Base-by-base conservation (phyloP, 2,329 filamentous ascomycete genomes). In the Alternaria solani region DNA sequence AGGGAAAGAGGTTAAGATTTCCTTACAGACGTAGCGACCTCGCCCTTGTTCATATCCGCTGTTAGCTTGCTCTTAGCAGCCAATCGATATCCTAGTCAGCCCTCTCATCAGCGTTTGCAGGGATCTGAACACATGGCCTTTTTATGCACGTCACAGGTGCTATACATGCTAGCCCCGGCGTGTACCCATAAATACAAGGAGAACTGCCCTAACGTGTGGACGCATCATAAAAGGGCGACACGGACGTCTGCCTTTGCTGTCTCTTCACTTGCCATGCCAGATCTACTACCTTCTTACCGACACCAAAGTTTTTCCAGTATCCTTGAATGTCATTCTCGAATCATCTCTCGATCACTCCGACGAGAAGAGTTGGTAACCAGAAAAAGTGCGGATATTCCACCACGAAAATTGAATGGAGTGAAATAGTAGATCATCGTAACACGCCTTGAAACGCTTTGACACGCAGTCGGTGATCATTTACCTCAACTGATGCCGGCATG, bases 111-210 rank as follows among this genome's bases (percentile, higher is more conserved):
- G 34, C 23, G 34, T n/a, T 23, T 14, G 18, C 18, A 41, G 25
- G 54, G 39, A 8, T 47, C 28, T n/a, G 32, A 53, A 30, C 51
- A 44, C 47, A 51, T 39, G 32, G 57, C 58, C 44, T 49, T 55
- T 55, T 39, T 30, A 65, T 66, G 64, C 64, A 66, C 57, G 57
- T 63, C 62, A 62, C 64, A 62, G 32, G 46, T 51, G 49, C 56
- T 59, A 51, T 52, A 62, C 49, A 46, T 36, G 32, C 54, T 62
- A 59, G 63, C 46, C 51, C 57, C 62, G 44, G 55, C 62, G 55
- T 42, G 43, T 62, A 51, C 14, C 34, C 46, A 51, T 56, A 51
- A 30, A 44, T 59, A 57, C 56, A 44, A 47, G 51, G 43, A 38
- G 32, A 25, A 38, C 41, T 39, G 20, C 47, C 25, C 43, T 28